Conservation (phyloP, 805 yeast species). For the Candida insectalens region DNA sequence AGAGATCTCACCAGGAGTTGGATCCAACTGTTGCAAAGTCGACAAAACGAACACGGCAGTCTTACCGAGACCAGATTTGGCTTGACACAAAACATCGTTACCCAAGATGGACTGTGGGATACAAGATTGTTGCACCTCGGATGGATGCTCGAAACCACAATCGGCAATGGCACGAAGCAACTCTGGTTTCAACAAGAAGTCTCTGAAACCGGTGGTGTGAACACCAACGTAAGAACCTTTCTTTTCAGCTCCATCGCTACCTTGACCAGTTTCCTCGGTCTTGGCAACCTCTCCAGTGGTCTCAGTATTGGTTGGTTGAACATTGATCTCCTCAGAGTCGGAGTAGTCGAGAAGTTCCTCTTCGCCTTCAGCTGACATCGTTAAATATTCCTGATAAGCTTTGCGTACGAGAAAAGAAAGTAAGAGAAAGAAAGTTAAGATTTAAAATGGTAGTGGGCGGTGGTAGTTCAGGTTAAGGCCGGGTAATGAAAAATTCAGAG, state of each 20-base stretch:
- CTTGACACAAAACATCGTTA: slow-evolving; percentile 96
- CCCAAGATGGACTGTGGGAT: slow-evolving; percentile 97
- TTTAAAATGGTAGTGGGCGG: not conserved
- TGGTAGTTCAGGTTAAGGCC: not conserved
- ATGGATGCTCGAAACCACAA: slow-evolving; percentile 99
- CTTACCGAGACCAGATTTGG: slow-evolving; percentile 99
- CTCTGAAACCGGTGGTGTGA: slow-evolving; percentile 98
- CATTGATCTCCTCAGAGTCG: slow-evolving; percentile 92
- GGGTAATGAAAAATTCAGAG: not conserved
- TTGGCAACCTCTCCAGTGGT: slow-evolving; percentile 28
- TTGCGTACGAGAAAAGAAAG: not conserved
- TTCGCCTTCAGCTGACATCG: slow-evolving; percentile 93
- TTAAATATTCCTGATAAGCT: slow-evolving; percentile 2
- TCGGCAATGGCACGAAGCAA: slow-evolving; percentile 95
- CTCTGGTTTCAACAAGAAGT: slow-evolving; percentile 93
- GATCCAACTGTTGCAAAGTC: slow-evolving; percentile 94
- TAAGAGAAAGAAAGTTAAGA: not conserved
- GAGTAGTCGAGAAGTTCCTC: slow-evolving; percentile 99
- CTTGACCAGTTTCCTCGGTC: slow-evolving; percentile 51
- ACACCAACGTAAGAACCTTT: slow-evolving; percentile 97
- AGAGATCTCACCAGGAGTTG: slow-evolving; percentile 93
- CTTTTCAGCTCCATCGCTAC: no score
- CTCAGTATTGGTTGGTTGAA: slow-evolving; percentile 39
- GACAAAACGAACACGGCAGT: slow-evolving; percentile 96
- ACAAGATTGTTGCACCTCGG: slow-evolving; percentile 98